Evolutionary conservation across 495 filamentous ascomycete species (phyloP).

Genomic region (Xylaria grammica): DNA sequence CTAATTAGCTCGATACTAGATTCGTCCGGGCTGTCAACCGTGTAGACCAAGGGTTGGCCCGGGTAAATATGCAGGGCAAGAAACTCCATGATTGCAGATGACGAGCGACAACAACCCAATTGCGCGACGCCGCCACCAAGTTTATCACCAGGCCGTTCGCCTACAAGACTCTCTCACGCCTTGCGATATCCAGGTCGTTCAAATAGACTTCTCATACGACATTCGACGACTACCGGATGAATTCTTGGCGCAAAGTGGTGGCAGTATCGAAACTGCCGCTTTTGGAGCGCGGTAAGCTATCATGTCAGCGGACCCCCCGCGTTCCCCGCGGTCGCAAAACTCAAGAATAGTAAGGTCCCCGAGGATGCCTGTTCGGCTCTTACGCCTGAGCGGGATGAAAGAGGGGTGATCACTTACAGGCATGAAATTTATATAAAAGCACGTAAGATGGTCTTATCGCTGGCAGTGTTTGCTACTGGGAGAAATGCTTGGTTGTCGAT

Average conservation of each 20-base stretch:
- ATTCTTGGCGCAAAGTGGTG: conserved; percentile 6
- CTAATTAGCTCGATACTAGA: background rate
- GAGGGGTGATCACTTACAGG: conserved; percentile 1
- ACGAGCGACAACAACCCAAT: conserved; percentile 8
- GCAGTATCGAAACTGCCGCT: conserved; percentile 14
- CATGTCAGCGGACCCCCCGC: conserved; percentile 9
- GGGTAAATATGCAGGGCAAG: conserved; percentile 16
- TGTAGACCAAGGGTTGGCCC: background rate
- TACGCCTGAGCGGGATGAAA: conserved; percentile 8
- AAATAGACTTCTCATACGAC: conserved; percentile 8
- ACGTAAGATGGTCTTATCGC: background rate
- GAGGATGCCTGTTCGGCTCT: conserved; percentile 17
- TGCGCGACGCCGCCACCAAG: conserved; percentile 12
- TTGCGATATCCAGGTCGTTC: conserved; percentile 7
- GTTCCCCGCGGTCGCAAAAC: conserved; percentile 15
- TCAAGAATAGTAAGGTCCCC: conserved; percentile 12
- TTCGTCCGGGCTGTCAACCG: background rate
- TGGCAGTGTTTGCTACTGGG: background rate
- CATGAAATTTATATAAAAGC: background rate
- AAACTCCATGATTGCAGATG: conserved; percentile 7
- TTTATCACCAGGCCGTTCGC: background rate
- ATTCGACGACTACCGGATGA: conserved; percentile 8
- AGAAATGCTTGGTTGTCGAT: background rate
- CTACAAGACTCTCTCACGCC: conserved; percentile 6
- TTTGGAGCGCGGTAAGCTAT: background rate